These are phyloP conservation scores for Alternaria sp. DNA, from an alignment of 2,329 filamentous ascomycete genomes.

Conservation along the genomic window DNA sequence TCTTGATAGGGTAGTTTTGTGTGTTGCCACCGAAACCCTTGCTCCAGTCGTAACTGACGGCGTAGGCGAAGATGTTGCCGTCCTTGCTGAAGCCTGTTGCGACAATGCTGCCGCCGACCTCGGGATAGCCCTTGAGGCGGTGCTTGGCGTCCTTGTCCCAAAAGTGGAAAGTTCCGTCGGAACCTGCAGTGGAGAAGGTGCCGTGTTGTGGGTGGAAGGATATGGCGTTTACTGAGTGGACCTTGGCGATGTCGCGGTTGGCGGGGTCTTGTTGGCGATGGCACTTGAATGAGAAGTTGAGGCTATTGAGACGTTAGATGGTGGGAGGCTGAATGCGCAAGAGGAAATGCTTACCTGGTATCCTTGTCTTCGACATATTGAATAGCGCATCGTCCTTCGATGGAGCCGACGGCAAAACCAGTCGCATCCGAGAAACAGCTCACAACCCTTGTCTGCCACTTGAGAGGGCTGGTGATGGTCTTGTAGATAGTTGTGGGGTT, in stretches of 20 bases:
- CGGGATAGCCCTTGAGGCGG: slow-evolving; percentile 69
- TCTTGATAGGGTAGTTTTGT: slow-evolving; percentile 61
- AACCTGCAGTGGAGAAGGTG: slow-evolving; percentile 97
- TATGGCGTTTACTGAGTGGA: slow-evolving; percentile 96
- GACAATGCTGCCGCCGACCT: slow-evolving; percentile 78
- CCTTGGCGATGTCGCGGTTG: slow-evolving; percentile 76
- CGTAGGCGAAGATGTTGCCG: slow-evolving; percentile 70
- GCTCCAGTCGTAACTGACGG: slow-evolving; percentile 96
- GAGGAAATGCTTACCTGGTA: slow-evolving; percentile 58
- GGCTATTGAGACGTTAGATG: slow-evolving; percentile 49
- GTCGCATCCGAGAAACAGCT: slow-evolving; percentile 92
- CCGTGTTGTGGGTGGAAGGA: slow-evolving; percentile 96
- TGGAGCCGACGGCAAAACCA: slow-evolving; percentile 94
- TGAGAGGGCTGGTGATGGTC: slow-evolving; percentile 91
- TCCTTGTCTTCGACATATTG: slow-evolving; percentile 99
- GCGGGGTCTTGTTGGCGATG: slow-evolving; percentile 80
- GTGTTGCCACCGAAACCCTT: slow-evolving; percentile 92
- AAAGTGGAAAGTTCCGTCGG: slow-evolving; percentile 96
- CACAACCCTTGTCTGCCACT: slow-evolving; percentile 96
- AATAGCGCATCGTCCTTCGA: slow-evolving; percentile 96
- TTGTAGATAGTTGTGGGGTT: slow-evolving; percentile 94
- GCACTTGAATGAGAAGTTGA: slow-evolving; percentile 99
- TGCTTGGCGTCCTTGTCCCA: slow-evolving; percentile 75
- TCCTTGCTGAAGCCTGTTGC: slow-evolving; percentile 89
- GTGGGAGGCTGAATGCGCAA: neutral